Conservation (phyloP, 805 yeast genomes). For the Ascoidea tarda region DNA sequence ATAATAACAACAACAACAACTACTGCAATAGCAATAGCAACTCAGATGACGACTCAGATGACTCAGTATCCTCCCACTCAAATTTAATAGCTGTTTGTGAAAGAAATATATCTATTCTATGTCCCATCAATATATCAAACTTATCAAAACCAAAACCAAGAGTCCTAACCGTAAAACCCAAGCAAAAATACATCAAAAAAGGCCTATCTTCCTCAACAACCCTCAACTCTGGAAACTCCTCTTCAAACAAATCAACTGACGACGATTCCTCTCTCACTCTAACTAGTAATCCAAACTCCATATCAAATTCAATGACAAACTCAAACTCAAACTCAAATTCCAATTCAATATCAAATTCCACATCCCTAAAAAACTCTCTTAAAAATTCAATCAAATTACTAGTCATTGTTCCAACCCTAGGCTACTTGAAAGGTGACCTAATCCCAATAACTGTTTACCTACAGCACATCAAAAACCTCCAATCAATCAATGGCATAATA, state of each 20-base stretch:
- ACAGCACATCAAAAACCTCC: conserved; percentile 56
- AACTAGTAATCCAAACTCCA: neutral
- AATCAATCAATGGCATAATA: conserved; percentile 59
- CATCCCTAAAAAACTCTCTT: conserved; percentile 1
- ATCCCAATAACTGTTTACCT: conserved; percentile 59
- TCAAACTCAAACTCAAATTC: conserved; percentile 10
- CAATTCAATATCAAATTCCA: neutral
- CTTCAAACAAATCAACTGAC: neutral
- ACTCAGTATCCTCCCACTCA: conserved; percentile 11
- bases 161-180: conserved; percentile 30
- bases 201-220: neutral
- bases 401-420: conserved; percentile 42
- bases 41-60: neutral
- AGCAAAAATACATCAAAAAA: neutral
- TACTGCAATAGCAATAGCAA: neutral
- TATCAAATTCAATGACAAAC: neutral
- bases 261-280: neutral
- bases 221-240: neutral
- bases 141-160: conserved; percentile 59
- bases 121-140: conserved; percentile 60
- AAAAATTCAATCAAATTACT: conserved; percentile 23
- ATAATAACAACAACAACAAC: neutral
- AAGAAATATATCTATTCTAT: conserved; percentile 41
- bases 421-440: conserved; percentile 66
- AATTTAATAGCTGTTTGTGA: conserved; percentile 31